These are phyloP conservation scores for Paramecium biaurelia DNA, from an alignment of 73 alveolate genomes.

Conservation along the genomic window DNA sequence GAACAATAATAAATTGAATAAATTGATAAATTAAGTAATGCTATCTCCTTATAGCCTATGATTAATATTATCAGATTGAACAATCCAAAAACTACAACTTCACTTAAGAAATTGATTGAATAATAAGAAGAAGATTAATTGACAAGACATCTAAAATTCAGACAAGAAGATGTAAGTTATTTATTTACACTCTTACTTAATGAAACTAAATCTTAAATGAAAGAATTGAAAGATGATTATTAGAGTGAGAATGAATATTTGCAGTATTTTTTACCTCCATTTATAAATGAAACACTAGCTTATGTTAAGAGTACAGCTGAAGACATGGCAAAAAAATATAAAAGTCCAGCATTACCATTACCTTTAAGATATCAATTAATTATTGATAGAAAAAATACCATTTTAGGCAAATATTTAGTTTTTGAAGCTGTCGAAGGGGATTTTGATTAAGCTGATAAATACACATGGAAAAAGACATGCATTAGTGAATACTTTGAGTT, in stretches of 20 bases:
- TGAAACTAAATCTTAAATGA: slow-evolving; percentile 8
- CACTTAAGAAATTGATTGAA: background rate
- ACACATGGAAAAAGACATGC: slow-evolving; percentile 20
- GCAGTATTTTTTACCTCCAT: background rate
- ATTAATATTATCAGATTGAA: background rate
- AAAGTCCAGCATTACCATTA: background rate
- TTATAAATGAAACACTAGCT: slow-evolving; percentile 27
- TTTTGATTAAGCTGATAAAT: background rate
- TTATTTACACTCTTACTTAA: background rate
- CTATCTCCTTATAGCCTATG: background rate
- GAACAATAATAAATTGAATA: background rate
- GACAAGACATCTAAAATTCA: background rate
- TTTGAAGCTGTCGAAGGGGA: slow-evolving; percentile 41
- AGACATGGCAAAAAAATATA: background rate
- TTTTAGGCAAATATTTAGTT: slow-evolving; percentile 25
- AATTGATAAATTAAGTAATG: background rate
- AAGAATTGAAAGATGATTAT: slow-evolving; percentile 30
- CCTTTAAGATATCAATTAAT: background rate
- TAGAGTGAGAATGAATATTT: background rate
- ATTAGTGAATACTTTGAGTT: slow-evolving; percentile 20
- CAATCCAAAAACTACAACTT: background rate
- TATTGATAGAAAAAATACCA: background rate
- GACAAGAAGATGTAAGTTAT: slow-evolving; percentile 3
- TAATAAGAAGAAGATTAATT: background rate
- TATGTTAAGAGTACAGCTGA: slow-evolving; percentile 14